Percentiles rank a stretch among this genome's conserved stretches.
phyloP scores from a whole-genome alignment of 257 asterid species.

The Solanum rostratum region DNA sequence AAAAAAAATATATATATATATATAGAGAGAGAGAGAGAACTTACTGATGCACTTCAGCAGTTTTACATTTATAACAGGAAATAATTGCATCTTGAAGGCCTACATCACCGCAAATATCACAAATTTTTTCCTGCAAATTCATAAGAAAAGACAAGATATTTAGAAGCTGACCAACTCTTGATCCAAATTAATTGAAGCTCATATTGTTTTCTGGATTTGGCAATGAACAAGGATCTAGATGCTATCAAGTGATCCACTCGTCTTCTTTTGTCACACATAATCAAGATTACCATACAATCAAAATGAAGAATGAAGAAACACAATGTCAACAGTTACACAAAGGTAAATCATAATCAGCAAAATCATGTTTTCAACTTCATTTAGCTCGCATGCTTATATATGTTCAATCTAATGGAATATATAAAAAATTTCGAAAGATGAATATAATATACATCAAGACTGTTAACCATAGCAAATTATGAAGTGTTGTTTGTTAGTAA shows the following conservation, averaged over 20 bases:
- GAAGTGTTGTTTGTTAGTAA: no score
- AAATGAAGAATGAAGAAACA: neutral
- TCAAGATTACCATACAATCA: neutral
- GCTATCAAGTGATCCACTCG: neutral
- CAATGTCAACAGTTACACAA: neutral
- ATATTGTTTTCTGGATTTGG: neutral
- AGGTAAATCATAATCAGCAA: neutral
- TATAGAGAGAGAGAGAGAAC: conserved; percentile 8
- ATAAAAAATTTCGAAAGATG: neutral
- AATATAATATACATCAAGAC: neutral
- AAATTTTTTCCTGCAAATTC: conserved; percentile 36
- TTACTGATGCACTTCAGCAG: conserved; percentile 43
- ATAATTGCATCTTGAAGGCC: conserved; percentile 31
- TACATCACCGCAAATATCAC: conserved; percentile 50
- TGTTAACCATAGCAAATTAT: neutral
- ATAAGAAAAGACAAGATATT: neutral
- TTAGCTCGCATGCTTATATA: neutral
- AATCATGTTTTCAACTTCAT: neutral
- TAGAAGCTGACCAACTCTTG: neutral
- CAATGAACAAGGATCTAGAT: neutral
- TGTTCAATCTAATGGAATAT: neutral
- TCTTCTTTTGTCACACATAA: neutral
- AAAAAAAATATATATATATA: neutral
- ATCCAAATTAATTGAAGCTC: neutral
- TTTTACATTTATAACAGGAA: conserved; percentile 45